Percentiles rank a stretch among this genome's conserved stretches.
Evolutionary conservation across 2,329 filamentous ascomycete species (phyloP).

Genomic region (Pochonia chlamydosporia): DNA sequence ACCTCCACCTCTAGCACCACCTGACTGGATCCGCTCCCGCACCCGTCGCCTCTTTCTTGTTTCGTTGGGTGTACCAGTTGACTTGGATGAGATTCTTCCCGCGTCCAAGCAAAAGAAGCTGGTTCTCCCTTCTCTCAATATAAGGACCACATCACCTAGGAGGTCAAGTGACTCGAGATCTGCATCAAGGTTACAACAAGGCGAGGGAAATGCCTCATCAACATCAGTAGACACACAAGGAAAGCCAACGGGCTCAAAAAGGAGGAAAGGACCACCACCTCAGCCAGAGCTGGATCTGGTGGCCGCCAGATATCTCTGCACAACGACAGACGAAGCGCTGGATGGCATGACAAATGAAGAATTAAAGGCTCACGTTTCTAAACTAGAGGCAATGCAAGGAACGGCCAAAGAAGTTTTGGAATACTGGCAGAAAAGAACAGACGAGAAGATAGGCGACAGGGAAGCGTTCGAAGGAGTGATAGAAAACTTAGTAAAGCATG

Average conservation of each 20-base stretch:
- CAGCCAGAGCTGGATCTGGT: conserved; percentile 75
- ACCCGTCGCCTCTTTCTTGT: conserved; percentile 94
- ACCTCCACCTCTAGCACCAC: conserved; percentile 87
- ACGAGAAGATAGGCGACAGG: conserved; percentile 83
- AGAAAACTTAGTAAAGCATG: conserved; percentile 91
- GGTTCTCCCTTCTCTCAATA: conserved; percentile 81
- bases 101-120: conserved; percentile 98
- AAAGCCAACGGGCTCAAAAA: conserved; percentile 39
- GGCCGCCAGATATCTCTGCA: conserved; percentile 70
- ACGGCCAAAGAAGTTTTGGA: conserved; percentile 72
- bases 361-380: conserved; percentile 63
- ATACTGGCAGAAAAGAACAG: conserved; percentile 81
- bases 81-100: conserved; percentile 93
- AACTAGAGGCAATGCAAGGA: conserved; percentile 63
- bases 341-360: conserved; percentile 74
- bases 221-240: conserved; percentile 56
- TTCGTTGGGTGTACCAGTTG: conserved; percentile 90
- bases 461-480: conserved; percentile 96
- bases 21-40: conserved; percentile 95
- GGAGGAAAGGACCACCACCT: conserved; percentile 54
- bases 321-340: conserved; percentile 78
- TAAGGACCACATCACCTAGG: conserved; percentile 50
- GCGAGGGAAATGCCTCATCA: conserved; percentile 47
- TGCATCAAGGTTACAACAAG: conserved; percentile 38
- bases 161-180: conserved; percentile 50